phyloP scores from a whole-genome alignment of 1,139 yeast genomes.

The Saccharomycopsis hybrid region DNA sequence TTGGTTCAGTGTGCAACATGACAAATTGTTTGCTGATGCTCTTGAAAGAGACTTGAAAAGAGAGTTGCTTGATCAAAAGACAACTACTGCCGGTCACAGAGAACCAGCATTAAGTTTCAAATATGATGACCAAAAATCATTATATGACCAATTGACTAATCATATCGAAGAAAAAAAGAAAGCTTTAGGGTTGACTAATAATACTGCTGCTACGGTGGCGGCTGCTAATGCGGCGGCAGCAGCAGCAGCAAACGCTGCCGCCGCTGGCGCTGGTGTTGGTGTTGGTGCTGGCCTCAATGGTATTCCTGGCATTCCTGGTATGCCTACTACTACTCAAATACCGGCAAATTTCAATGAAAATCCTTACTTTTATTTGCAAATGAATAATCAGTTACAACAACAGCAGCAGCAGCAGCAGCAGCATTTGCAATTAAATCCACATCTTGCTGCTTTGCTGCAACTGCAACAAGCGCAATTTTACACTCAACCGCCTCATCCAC shows the following conservation, averaged over 20 bases:
- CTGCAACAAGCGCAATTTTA: background rate
- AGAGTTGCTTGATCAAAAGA: slow-evolving; percentile 49
- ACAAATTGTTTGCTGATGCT: slow-evolving; percentile 88
- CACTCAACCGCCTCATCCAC: no score
- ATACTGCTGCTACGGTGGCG: slow-evolving; percentile 1
- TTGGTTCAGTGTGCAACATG: slow-evolving; percentile 97
- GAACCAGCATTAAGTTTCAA: slow-evolving; percentile 63
- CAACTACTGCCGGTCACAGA: slow-evolving; percentile 53
- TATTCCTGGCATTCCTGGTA: background rate
- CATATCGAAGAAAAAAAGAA: slow-evolving; percentile 38
- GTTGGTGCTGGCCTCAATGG: background rate
- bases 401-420: background rate
- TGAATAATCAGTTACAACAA: background rate
- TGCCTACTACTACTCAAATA: background rate
- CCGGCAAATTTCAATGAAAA: background rate
- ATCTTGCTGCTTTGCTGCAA: background rate
- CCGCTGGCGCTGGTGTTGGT: background rate
- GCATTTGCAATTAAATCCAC: background rate
- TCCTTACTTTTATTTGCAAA: slow-evolving; percentile 8
- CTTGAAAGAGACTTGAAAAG: slow-evolving; percentile 86
- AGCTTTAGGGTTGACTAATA: slow-evolving; percentile 13
- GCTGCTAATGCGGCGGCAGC: slow-evolving; percentile 10
- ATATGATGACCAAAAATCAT: slow-evolving; percentile 40
- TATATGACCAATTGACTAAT: slow-evolving; percentile 43
- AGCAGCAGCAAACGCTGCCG: slow-evolving; percentile 6